phyloP scores from a whole-genome alignment of 805 yeast genomes.

The Lipomyces chichibuensis region DNA sequence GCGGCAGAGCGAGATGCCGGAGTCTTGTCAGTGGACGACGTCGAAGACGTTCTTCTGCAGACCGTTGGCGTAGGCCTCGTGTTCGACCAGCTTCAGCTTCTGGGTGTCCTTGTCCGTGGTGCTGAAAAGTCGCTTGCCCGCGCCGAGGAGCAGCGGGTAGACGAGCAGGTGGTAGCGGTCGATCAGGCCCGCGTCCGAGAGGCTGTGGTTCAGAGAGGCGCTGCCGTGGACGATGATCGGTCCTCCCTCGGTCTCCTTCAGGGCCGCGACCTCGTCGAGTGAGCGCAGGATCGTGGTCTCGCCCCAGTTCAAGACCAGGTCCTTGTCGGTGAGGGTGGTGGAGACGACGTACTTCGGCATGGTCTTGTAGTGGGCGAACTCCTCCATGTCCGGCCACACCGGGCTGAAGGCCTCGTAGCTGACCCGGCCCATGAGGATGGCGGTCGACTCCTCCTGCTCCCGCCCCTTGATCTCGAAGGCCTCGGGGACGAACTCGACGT shows the following conservation, averaged over 20 bases:
- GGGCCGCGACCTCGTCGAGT: constrained; percentile 1
- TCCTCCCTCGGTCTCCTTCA: neutral
- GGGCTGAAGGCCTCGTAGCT: neutral
- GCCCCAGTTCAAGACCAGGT: neutral
- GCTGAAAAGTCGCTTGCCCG: constrained; percentile 1
- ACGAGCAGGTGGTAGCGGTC: constrained; percentile 1
- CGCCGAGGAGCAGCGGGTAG: constrained; percentile 1
- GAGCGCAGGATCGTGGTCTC: constrained; percentile 1
- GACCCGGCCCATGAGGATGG: constrained; percentile 1
- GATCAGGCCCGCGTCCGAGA: constrained; percentile 1
- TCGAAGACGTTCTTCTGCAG: neutral
- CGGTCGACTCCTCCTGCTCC: neutral
- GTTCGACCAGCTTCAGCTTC: neutral
- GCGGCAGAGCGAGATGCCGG: neutral
- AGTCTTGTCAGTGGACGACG: neutral
- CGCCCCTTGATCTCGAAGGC: neutral
- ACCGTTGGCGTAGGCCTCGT: neutral
- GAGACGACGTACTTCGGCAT: neutral
- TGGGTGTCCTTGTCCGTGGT: neutral
- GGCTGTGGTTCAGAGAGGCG: neutral
- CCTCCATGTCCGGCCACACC: neutral
- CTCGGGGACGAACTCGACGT: neutral
- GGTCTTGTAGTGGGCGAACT: neutral
- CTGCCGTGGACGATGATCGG: constrained; percentile 1
- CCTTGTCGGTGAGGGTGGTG: constrained; percentile 1